Evolutionary conservation across 2,329 filamentous ascomycete species (phyloP).

Genomic region (Trichothecium sympodiale): DNA sequence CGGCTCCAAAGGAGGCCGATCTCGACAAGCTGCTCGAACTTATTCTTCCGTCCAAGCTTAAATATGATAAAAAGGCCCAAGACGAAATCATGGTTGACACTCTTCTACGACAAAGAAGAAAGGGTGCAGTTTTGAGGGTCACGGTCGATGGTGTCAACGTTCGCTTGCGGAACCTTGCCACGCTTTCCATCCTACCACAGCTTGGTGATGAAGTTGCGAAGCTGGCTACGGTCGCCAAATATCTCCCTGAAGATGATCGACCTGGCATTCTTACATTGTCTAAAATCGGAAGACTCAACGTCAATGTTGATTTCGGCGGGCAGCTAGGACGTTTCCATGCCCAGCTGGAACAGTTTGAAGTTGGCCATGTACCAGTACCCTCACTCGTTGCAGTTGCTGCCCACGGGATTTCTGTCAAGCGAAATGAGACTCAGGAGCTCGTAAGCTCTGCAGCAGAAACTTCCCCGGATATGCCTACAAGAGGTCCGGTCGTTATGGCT

Average conservation of each 20-base stretch:
- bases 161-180: conserved; percentile 49
- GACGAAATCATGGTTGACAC: conserved; percentile 95
- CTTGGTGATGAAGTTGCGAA: conserved; percentile 72
- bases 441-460: conserved; percentile 40
- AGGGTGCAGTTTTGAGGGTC: conserved; percentile 71
- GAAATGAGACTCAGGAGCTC: conserved; percentile 61
- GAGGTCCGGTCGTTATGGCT: conserved; percentile 59
- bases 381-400: conserved; percentile 72
- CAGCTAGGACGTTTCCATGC: conserved; percentile 55
- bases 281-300: conserved; percentile 51
- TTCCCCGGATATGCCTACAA: conserved; percentile 12
- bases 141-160: conserved; percentile 55
- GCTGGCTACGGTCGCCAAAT: conserved; percentile 81
- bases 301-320: conserved; percentile 52
- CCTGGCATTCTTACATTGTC: conserved; percentile 74
- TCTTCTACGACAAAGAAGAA: conserved; percentile 71
- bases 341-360: conserved; percentile 51
- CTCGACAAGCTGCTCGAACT: conserved; percentile 72
- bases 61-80: conserved; percentile 64
- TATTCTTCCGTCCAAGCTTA: conserved; percentile 83
- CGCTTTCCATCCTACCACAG: conserved; percentile 55
- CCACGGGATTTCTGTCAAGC: conserved; percentile 45
- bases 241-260: conserved; percentile 88
- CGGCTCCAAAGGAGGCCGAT: conserved; percentile 65
- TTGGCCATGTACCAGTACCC: conserved; percentile 75